These are phyloP conservation scores for Euptelea pleiosperma DNA, from an alignment of 164 flowering plant species.

Conservation along the genomic window DNA sequence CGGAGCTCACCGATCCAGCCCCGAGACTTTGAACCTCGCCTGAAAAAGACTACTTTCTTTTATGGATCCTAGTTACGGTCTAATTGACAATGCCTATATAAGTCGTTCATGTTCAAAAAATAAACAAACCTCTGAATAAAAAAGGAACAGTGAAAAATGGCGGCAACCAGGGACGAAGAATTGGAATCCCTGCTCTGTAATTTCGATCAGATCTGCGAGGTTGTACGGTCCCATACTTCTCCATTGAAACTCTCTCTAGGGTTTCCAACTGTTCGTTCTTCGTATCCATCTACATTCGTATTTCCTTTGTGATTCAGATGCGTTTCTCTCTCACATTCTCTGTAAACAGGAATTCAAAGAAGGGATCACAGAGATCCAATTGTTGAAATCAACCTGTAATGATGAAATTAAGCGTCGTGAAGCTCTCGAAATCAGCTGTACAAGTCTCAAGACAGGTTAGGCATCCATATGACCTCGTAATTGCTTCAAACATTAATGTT, in stretches of 20 bases:
- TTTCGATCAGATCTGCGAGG: conserved; percentile 49
- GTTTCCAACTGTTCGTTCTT: not conserved
- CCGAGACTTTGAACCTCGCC: too few relatives aligned
- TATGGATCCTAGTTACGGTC: not conserved
- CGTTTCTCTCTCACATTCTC: not conserved
- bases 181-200: conserved; percentile 31
- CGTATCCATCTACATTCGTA: not conserved
- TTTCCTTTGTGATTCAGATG: not conserved
- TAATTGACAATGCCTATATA: not conserved
- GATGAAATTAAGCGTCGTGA: conserved; percentile 40
- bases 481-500: too few relatives aligned
- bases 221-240: not conserved
- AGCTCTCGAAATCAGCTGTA: conserved; percentile 42
- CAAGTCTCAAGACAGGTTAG: conserved; percentile 39
- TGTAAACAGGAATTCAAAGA: conserved; percentile 35
- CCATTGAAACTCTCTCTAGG: not conserved
- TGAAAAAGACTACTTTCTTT: too few relatives aligned
- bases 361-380: conserved; percentile 34
- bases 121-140: not conserved
- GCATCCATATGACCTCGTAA: not conserved
- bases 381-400: conserved; percentile 30
- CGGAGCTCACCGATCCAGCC: too few relatives aligned
- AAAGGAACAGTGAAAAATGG: conserved; percentile 28
- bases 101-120: not conserved
- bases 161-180: conserved; percentile 40